phyloP scores from a whole-genome alignment of 2,329 filamentous ascomycete genomes.

The Graphilbum fragrans region DNA sequence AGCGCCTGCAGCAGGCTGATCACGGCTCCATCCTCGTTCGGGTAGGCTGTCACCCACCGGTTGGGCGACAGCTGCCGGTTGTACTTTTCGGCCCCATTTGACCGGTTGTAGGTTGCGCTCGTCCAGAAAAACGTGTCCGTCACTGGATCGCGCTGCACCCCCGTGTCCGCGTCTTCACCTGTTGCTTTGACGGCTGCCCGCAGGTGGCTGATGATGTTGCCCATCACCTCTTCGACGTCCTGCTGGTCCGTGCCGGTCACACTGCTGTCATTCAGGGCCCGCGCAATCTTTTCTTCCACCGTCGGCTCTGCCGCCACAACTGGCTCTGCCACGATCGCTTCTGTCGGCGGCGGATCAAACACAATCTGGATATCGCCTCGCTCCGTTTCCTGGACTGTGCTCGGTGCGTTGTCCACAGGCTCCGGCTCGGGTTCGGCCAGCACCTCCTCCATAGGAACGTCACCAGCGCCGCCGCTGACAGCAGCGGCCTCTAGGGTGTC shows the following conservation, averaged over 20 bases:
- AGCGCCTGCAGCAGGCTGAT: constrained; percentile 73
- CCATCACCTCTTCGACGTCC: constrained; percentile 92
- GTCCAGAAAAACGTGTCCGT: constrained; percentile 58
- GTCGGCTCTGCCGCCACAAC: constrained; percentile 14
- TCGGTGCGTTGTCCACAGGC: not conserved
- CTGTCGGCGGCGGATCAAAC: constrained; percentile 9
- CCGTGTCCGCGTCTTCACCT: constrained; percentile 45
- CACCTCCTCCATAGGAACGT: constrained; percentile 6
- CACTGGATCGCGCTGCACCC: constrained; percentile 71
- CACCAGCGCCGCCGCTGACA: not conserved
- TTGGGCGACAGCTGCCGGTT: constrained; percentile 41
- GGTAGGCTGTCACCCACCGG: constrained; percentile 48
- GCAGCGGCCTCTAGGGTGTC: not conserved
- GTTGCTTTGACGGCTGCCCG: constrained; percentile 72
- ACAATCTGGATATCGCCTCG: constrained; percentile 1
- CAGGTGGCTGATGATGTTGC: constrained; percentile 81
- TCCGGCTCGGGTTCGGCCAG: not conserved
- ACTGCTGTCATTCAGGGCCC: constrained; percentile 31
- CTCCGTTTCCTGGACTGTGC: not conserved
- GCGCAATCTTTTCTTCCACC: constrained; percentile 30
- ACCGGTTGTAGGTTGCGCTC: constrained; percentile 47
- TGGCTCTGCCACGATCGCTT: constrained; percentile 11
- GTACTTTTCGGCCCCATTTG: constrained; percentile 30
- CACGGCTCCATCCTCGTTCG: constrained; percentile 28
- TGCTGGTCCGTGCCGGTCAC: constrained; percentile 59